Evolutionary conservation across 768 basidiomycete genomes (phyloP), one percentile per base, ranked within the genome.

Genomic region (Dendrothele bispora): DNA sequence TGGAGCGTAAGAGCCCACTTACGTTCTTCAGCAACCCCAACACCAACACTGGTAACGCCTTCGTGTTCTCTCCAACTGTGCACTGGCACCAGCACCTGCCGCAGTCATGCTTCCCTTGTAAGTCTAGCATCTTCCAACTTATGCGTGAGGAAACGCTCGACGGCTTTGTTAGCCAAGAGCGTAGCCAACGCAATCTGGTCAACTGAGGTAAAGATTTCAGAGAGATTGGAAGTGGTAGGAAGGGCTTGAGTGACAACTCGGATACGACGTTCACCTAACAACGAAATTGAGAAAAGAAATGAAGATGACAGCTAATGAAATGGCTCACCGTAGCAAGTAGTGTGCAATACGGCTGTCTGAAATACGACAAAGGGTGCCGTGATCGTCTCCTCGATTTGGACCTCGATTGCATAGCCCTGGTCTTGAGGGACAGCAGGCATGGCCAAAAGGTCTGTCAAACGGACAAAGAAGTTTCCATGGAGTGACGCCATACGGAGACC

Each of bases 381-480:
- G 55, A 98, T 79, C 29, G 88, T 88, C 64, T 98, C 95, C 64
- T 98, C 95, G 53, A 98, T 90, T 62, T 95, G 88, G 8, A 98
- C 75, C 65, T 98, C 95, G 59, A 98, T 95, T 10, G 88, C 86
- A 64, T 98, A 98, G 15, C 90, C 92, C 64, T 95, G 91, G 59
- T 98, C 94, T 58, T 89, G 84, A 15, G 95, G 94, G n/a, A 98
- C 94, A 6, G 93, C 87, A 2, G 95, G 94, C 79, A 98, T 88
- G 3, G 95, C 92, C 25, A 98, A 79, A 5, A 98, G 80, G 68
- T 98, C 95, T 18, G 95, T 98, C 18, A 93, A 95, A 45, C 95
- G 86, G 48, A 95, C 92, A 62, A 98, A 98, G 75, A 97, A 97
- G 73, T 98, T 98, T 52, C 95, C 95, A 58, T 98, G 92, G 88